Percentiles rank a stretch among this genome's conserved stretches.
These are phyloP conservation scores for Sonneratia caseolaris DNA, from an alignment of 345 rosid genomes.

Conservation along the genomic window DNA sequence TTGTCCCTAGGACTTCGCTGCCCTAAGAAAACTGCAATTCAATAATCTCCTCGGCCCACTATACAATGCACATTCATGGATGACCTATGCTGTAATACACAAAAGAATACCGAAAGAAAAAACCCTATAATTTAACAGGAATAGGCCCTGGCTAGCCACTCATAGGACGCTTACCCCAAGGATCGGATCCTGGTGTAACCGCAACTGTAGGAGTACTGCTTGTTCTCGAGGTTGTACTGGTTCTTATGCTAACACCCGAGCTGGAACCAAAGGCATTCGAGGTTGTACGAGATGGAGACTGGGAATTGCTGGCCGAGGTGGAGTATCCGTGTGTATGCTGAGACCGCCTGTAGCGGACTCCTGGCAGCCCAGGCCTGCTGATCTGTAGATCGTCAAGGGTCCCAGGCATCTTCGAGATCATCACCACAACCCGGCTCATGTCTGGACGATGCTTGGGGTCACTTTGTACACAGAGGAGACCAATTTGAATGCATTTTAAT, in stretches of 20 bases:
- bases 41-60: background rate
- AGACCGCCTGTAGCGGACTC: constrained; percentile 51
- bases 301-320: constrained; percentile 28
- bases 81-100: background rate
- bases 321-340: constrained; percentile 39
- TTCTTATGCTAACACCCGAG: constrained; percentile 14
- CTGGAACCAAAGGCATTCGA: constrained; percentile 42
- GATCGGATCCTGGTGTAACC: constrained; percentile 20
- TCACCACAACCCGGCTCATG: constrained; percentile 53
- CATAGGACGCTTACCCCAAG: constrained; percentile 43
- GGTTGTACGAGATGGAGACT: constrained; percentile 12
- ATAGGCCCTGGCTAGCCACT: constrained; percentile 10
- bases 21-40: background rate
- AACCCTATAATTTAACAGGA: background rate
- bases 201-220: constrained; percentile 22
- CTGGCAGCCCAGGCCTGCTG: constrained; percentile 53
- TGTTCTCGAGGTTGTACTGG: constrained; percentile 23
- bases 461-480: constrained; percentile 73
- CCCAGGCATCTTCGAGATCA: constrained; percentile 59
- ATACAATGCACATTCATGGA: background rate
- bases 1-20: background rate
- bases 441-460: constrained; percentile 62
- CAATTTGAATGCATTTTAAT: constrained; percentile 61
- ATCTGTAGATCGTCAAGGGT: constrained; percentile 44
- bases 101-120: background rate